Evolutionary conservation across 495 filamentous ascomycete genomes (phyloP).

Genomic region (Tuber indicum): DNA sequence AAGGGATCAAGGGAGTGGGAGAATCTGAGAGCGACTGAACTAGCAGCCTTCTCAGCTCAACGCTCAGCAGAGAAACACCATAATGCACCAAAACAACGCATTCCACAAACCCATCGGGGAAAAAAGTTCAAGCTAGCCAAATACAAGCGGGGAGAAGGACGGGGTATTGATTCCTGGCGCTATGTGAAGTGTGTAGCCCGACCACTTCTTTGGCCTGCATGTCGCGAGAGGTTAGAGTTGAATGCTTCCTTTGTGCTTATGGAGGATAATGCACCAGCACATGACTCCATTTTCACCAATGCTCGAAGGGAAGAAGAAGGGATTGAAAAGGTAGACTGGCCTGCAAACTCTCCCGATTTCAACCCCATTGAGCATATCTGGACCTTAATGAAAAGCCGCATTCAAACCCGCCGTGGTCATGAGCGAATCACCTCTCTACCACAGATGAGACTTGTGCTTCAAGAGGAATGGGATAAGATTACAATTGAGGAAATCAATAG

Average conservation of each 20-base stretch:
- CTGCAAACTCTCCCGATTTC: constrained; percentile 7
- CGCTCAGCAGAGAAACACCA: neutral
- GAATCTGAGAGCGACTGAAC: neutral
- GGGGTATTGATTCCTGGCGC: constrained; percentile 10
- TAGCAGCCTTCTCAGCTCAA: neutral
- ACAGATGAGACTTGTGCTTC: neutral
- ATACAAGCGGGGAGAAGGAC: neutral
- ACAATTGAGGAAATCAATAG: constrained; percentile 26
- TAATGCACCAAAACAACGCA: neutral
- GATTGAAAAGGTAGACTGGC: neutral
- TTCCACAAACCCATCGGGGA: neutral
- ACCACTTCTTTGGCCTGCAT: constrained; percentile 7
- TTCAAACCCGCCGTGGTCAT: neutral
- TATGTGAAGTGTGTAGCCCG: constrained; percentile 4
- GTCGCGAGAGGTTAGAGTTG: neutral
- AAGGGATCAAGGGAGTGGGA: neutral
- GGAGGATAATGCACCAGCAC: constrained; percentile 5
- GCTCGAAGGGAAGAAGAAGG: neutral
- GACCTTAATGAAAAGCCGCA: constrained; percentile 4
- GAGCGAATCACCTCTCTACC: constrained; percentile 1
- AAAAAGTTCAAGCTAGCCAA: neutral
- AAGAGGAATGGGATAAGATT: constrained; percentile 12
- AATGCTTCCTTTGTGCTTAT: constrained; percentile 7
- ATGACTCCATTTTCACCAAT: constrained; percentile 4
- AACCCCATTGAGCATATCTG: constrained; percentile 14